These are phyloP conservation scores for Quercus gilva DNA, from an alignment of 306 rosid genomes.

Conservation along the genomic window DNA sequence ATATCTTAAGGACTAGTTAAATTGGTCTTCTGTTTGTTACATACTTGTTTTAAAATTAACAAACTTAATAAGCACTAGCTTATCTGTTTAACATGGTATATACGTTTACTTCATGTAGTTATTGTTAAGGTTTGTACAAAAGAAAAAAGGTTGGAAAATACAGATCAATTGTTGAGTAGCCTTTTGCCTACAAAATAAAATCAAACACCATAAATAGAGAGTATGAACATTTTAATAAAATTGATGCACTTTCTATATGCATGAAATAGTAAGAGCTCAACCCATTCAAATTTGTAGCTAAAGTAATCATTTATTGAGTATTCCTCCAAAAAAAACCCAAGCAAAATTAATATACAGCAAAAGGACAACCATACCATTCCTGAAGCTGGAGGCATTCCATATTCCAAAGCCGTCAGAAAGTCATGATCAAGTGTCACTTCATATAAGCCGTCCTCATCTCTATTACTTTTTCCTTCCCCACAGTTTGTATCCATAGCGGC, in stretches of 20 bases:
- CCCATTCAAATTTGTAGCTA: background rate
- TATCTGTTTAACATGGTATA: background rate
- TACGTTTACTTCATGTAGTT: no score
- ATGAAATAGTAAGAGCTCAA: background rate
- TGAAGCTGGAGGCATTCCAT: constrained; percentile 99
- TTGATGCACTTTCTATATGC: background rate
- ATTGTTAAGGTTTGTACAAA: no score
- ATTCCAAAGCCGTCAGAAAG: constrained; percentile 90
- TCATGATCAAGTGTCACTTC: constrained; percentile 94
- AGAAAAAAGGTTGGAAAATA: no score
- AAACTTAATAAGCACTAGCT: background rate
- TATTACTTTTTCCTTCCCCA: constrained; percentile 31
- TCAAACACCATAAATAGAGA: background rate
- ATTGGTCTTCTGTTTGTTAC: background rate
- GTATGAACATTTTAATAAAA: background rate
- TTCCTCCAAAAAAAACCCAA: background rate
- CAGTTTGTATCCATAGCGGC: constrained; percentile 30
- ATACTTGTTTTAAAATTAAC: background rate
- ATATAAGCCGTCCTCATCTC: constrained; percentile 60
- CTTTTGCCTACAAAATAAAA: background rate
- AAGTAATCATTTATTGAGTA: background rate
- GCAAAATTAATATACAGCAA: background rate
- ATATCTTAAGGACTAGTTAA: background rate
- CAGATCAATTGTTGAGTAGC: background rate
- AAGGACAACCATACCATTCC: constrained; percentile 72